Base-by-base conservation (phyloP, 176 grass and related monocot genomes). In the Sorghum bicolor region DNA sequence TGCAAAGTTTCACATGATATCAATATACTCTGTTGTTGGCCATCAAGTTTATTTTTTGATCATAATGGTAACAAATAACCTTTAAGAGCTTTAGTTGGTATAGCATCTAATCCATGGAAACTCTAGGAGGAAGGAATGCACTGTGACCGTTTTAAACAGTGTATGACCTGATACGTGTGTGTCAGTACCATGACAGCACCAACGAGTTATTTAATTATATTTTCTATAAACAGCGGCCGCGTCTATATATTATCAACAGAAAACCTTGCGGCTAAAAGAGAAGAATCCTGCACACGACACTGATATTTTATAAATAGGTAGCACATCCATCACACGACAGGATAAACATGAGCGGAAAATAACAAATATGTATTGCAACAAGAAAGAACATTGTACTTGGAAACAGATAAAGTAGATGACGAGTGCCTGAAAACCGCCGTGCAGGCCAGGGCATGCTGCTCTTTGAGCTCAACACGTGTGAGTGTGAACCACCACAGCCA, bases 401-500 rank as follows among this genome's bases (percentile, higher is more conserved):
- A 66, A 84, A 70, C 16, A 61, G 80, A 82, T 76, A 22, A 26
- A 22, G n/a, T 31, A 78, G 66, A 78, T 74, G 82, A 75, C 34
- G 69, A 74, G 60, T 31, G n/a, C 17, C 40, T 77, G 83, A 85
- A 82, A 82, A 4, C 67, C 61, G 32, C 45, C 79, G 36, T 57
- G 22, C 44, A 37, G 15, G 22, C n/a, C 60, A 34, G 30, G 53
- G 31, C 55, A 34, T 88, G 52, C 43, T 52, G 43, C 70, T 86
- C 64, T 13, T 6, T 53, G 3, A 15, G 34, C 5, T 61, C 33
- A 58, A 82, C 88, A 90, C 72, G 72, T 85, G 83, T 77, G 69
- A 74, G 72, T 85, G 82, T 77, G 70, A 75, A 13, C 71, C 52
- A 82, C 62, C 32, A 50, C 40, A 16, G 67, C 67, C 74, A 74